A percentile compares a stretch with the other conserved stretches of the same genome.
phyloP scores from a whole-genome alignment of 192 early-diverging fungal genomes.

The Backusella psychrophila region DNA sequence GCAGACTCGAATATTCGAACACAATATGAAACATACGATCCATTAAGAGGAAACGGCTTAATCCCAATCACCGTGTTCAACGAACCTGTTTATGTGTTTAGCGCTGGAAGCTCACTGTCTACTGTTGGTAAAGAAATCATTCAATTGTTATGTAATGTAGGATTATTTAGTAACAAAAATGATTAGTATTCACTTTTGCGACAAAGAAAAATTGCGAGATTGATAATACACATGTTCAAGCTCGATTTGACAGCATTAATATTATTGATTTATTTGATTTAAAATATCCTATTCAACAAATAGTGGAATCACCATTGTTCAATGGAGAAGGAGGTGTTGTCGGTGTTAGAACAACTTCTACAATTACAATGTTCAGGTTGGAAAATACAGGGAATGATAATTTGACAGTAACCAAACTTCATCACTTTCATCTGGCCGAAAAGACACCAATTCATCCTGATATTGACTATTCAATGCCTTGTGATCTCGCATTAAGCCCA shows the following conservation, averaged over 20 bases:
- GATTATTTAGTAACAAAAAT: neutral
- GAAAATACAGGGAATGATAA: neutral
- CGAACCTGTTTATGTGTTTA: neutral
- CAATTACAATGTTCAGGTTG: neutral
- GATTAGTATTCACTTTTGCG: neutral
- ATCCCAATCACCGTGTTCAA: neutral
- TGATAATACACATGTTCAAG: neutral
- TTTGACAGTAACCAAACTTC: neutral
- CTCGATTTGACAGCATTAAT: neutral
- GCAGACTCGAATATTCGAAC: neutral
- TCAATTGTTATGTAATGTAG: neutral
- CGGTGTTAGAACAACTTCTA: neutral
- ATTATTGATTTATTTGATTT: neutral
- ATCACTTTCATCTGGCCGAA: neutral
- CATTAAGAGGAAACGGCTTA: neutral
- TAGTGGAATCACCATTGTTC: neutral
- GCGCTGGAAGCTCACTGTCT: neutral
- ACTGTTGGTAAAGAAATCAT: neutral
- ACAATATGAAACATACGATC: neutral
- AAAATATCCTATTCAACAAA: neutral
- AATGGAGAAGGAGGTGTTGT: neutral
- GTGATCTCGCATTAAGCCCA: neutral
- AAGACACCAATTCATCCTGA: neutral
- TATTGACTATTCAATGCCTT: neutral
- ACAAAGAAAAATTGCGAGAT: neutral